Evolutionary conservation across 2,329 filamentous ascomycete genomes (phyloP), one percentile per base, ranked within the genome.

Genomic region (Calonectria pseudoturangicola): DNA sequence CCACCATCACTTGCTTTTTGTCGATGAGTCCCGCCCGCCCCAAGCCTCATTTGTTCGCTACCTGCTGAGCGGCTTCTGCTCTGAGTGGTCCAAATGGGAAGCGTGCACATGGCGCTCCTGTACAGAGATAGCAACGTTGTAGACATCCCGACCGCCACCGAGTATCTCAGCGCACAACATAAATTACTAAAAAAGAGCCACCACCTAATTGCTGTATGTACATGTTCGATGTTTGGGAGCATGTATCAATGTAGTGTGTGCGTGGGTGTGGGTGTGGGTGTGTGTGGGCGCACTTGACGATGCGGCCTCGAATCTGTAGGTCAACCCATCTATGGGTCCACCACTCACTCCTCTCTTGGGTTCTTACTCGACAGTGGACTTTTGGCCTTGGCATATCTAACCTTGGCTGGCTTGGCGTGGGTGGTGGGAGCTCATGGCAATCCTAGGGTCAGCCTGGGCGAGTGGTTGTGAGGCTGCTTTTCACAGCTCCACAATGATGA

Each of bases 91-190:
- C 54, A 66, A 51, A 56, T 30, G 66, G 74, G 66, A 51, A 33
- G 18, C 63, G 56, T 68, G 71, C 77, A 73, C 74, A 79, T 79
- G 77, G 73, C 77, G 75, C 75, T 79, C 76, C 77, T 79, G 74
- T 75, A 77, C 63, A 58, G 72, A 39, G 63, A 76, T 71, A 69
- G 65, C 66, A 51, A 66, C 58, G 33, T 67, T 43, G 45, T 64
- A 56, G 39, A 58, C 65, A 41, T 36, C 54, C 62, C 70, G 50
- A 68, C 54, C 56, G 51, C 58, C 41, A 39, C 51, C 30, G 47
- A 45, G 25, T 45, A 64, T 67, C 48, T 28, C 50, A 41, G 51
- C 47, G 39, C 54, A 21, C 63, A 33, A 71, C 54, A 41, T 58
- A 33, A 70, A 67, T 56, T 66, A 65, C 68, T 63, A 66, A 45